Evolutionary conservation across 176 grass and related monocot species (phyloP).

Genomic region (Urochloa ruziziensis): DNA sequence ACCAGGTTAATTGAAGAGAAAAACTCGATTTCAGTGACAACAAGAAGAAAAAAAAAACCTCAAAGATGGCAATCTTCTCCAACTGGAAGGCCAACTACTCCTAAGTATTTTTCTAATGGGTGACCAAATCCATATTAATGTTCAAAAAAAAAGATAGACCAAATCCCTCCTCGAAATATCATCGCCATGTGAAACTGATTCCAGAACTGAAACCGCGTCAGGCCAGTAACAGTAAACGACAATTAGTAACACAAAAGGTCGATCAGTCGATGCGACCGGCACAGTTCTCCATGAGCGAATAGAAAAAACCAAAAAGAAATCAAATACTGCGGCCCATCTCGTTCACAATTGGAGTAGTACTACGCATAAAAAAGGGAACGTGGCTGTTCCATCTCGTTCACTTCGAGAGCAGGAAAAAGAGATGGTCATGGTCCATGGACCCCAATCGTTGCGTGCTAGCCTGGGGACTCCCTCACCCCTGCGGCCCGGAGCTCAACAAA

Average conservation of each 20-base stretch:
- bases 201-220: conserved; percentile 27
- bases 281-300: conserved; percentile 22
- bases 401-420: conserved; percentile 31
- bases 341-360: too few species aligned
- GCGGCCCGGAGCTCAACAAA: conserved; percentile 33
- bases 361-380: conserved; percentile 11
- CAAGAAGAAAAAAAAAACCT: neutral
- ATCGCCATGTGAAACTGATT: neutral
- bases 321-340: too few species aligned
- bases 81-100: neutral
- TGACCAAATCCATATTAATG: too few species aligned
- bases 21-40: neutral
- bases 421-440: conserved; percentile 27
- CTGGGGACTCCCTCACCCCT: conserved; percentile 3
- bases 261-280: conserved; percentile 17
- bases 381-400: conserved; percentile 22
- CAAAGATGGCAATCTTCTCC: neutral
- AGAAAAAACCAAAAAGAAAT: conserved; percentile 16
- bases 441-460: conserved; percentile 12
- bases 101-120: too few species aligned
- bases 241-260: conserved; percentile 29
- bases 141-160: too few species aligned
- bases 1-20: neutral
- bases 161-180: neutral
- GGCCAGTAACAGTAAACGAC: conserved; percentile 26